Percentiles rank a stretch among this genome's conserved stretches.
phyloP scores from a whole-genome alignment of 2,329 filamentous ascomycete species.

The Penicillium sp. region DNA sequence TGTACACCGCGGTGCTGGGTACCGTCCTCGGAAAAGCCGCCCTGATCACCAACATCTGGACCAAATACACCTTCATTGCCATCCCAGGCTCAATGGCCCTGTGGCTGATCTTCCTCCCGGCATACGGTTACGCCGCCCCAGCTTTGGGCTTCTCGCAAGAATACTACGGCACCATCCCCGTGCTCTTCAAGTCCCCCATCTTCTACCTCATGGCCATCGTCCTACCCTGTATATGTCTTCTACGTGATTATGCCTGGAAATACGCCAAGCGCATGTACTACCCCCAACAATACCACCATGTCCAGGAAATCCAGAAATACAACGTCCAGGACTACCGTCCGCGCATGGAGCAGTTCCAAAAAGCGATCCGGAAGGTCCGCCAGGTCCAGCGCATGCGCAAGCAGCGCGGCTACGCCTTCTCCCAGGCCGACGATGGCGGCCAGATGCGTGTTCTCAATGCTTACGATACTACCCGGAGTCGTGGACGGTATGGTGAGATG shows the following conservation, averaged over 20 bases:
- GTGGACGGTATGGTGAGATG: conserved; percentile 96
- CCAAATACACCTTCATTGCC: conserved; percentile 92
- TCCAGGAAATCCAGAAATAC: conserved; percentile 99
- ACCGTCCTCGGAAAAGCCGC: conserved; percentile 94
- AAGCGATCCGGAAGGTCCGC: conserved; percentile 95
- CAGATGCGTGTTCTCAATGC: conserved; percentile 94
- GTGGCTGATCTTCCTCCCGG: conserved; percentile 87
- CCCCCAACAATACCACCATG: conserved; percentile 93
- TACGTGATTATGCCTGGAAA: conserved; percentile 94
- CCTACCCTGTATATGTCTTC: conserved; percentile 75
- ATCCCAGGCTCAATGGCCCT: conserved; percentile 91
- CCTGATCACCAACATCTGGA: conserved; percentile 96
- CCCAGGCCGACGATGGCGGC: conserved; percentile 85
- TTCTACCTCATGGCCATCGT: conserved; percentile 91
- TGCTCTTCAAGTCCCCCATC: conserved; percentile 74
- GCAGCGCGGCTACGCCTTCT: conserved; percentile 97
- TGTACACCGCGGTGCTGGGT: conserved; percentile 90
- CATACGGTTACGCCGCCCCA: conserved; percentile 83
- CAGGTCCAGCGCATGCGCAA: conserved; percentile 99
- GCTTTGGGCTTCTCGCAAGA: conserved; percentile 78
- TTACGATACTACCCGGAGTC: conserved; percentile 91
- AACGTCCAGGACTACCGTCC: conserved; percentile 99
- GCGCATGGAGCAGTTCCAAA: conserved; percentile 99
- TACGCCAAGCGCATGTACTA: conserved; percentile 97
- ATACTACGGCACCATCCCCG: conserved; percentile 79